Evolutionary conservation across 257 asterid genomes (phyloP), one percentile per base, ranked within the genome.

Genomic region (Verbena officinalis): DNA sequence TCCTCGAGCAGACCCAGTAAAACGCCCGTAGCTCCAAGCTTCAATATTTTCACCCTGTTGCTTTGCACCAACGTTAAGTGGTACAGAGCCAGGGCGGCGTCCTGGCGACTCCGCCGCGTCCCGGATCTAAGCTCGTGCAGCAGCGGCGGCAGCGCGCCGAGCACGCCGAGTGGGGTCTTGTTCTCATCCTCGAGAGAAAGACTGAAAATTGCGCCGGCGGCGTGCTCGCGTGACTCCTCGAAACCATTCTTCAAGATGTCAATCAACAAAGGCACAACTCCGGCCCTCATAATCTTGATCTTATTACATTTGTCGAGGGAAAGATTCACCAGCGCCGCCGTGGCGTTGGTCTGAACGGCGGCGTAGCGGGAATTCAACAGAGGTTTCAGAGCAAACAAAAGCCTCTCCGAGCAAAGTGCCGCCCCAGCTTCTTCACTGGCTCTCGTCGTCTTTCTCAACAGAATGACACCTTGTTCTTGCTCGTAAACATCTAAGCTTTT

Each of bases 171-270:
- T 13, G 96, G 95, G 13, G 81, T 90, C 75, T 84, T 87, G 71
- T 90, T 93, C 49, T 73, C 90, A 23, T 87, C 95, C 64, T 84
- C 95, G 2, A 87, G 67, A 0, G 95, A 86, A 24, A 93, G 77
- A 50, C 99, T 93, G 72, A 93, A 93, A 50, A 93, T 77, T 16
- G 90, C 97, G 17, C 99, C 97, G 4, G 97, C 88, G 9, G 97
- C 99, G 71, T 93, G 97, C 69, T 90, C 99, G 8, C 83, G 73
- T 0, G 97, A 80, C 75, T 90, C 99, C 9, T 75, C 91, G 19
- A 67, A 87, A 1, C 97, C 99, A 45, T 83, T 83, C 55, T 77
- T 93, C 22, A 93, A 50, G 39, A 84, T 59, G 21, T 90, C 97
- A 17, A 90, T 83, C 67, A 94, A 21, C 58, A 68, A 24, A 0